These are phyloP conservation scores for Fulvia fulva DNA, from an alignment of 2,329 filamentous ascomycete species.

Conservation along the genomic window DNA sequence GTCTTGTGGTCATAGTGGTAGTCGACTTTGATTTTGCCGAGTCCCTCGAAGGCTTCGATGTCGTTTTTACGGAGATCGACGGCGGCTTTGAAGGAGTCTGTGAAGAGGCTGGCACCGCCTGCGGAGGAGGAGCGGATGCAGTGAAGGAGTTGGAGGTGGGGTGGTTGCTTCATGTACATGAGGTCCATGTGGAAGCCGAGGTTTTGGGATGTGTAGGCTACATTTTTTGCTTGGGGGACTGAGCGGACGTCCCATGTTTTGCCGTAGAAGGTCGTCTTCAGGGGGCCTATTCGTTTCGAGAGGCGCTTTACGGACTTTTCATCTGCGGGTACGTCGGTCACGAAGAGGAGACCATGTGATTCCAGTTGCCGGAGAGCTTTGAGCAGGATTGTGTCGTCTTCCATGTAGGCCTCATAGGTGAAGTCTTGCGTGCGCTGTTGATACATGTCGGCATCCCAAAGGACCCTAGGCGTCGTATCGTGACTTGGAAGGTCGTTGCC, in stretches of 20 bases:
- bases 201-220: conserved; percentile 77
- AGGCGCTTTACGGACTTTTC: conserved; percentile 57
- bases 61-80: conserved; percentile 26
- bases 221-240: conserved; percentile 79
- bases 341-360: conserved; percentile 68
- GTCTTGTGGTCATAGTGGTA: conserved; percentile 49
- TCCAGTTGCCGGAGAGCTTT: conserved; percentile 60
- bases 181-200: conserved; percentile 92
- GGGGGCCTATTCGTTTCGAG: conserved; percentile 66
- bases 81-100: conserved; percentile 66
- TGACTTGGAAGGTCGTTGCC: background rate
- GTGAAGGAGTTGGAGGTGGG: conserved; percentile 82
- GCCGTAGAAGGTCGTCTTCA: conserved; percentile 89
- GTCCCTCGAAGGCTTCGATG: conserved; percentile 11
- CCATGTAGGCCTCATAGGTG: conserved; percentile 69
- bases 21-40: conserved; percentile 34
- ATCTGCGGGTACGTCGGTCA: conserved; percentile 65
- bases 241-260: conserved; percentile 84
- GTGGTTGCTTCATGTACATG: conserved; percentile 75
- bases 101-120: conserved; percentile 84
- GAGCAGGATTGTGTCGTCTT: conserved; percentile 54
- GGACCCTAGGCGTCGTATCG: conserved; percentile 3
- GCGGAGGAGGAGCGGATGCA: conserved; percentile 75
- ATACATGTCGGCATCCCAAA: conserved; percentile 48
- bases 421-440: conserved; percentile 54